Evolutionary conservation across 164 flowering plant genomes (phyloP).

Genomic region (Warburgia ugandensis): DNA sequence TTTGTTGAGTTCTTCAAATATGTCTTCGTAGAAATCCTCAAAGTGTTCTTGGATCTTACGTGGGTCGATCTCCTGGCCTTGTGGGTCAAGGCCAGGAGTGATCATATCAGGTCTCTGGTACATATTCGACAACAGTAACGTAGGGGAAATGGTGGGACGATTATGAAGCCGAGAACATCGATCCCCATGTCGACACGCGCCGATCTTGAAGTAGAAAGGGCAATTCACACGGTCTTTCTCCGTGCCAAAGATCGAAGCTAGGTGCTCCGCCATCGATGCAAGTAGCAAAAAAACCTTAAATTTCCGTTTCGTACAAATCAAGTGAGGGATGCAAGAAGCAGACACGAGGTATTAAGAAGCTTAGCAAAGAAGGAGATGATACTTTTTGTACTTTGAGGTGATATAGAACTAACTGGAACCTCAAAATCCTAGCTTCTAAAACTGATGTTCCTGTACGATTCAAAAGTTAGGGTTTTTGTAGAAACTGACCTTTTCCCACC

Average conservation of each 20-base stretch:
- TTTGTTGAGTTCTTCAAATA: constrained; percentile 68
- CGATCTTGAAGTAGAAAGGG: constrained; percentile 48
- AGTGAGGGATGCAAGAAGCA: not conserved
- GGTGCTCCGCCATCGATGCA: constrained; percentile 34
- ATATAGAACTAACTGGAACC: too few relatives aligned
- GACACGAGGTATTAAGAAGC: too few relatives aligned
- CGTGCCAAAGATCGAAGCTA: constrained; percentile 46
- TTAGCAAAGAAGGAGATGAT: too few relatives aligned
- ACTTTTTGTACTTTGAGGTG: too few relatives aligned
- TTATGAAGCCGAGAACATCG: constrained; percentile 73
- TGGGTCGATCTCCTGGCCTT: constrained; percentile 59
- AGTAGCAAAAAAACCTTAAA: not conserved
- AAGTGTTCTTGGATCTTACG: constrained; percentile 54
- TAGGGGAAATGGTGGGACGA: constrained; percentile 63
- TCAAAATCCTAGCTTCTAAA: too few relatives aligned
- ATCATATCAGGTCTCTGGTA: constrained; percentile 70
- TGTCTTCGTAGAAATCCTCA: constrained; percentile 62
- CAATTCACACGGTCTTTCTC: constrained; percentile 46
- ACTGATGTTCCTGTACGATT: too few relatives aligned
- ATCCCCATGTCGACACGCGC: constrained; percentile 72
- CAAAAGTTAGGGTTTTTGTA: too few relatives aligned
- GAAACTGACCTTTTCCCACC: too few relatives aligned
- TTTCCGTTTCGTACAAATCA: not conserved
- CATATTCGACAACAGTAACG: constrained; percentile 67
- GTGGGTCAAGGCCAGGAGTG: constrained; percentile 58